These are phyloP conservation scores for Pestalotiopsis sp. DNA, from an alignment of 2,329 filamentous ascomycete species.

Conservation along the genomic window DNA sequence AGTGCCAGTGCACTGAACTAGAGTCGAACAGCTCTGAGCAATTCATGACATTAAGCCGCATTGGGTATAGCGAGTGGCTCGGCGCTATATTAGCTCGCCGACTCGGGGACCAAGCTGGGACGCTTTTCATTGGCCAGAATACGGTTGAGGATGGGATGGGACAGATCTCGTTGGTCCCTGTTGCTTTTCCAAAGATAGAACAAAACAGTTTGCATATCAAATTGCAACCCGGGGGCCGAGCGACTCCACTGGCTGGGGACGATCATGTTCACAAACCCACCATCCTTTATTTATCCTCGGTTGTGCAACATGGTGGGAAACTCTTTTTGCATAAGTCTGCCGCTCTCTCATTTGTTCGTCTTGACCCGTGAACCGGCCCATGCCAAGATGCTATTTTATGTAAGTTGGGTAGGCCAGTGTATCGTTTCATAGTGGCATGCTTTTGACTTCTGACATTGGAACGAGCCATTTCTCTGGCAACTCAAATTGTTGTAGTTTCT, in stretches of 20 bases:
- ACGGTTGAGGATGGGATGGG: not conserved
- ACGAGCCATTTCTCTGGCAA: not conserved
- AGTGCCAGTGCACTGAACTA: not conserved
- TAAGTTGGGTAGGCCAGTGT: not conserved
- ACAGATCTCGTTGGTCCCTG: constrained; percentile 5
- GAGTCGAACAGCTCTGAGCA: constrained; percentile 5
- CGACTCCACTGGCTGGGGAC: not conserved
- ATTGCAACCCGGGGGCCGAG: not conserved
- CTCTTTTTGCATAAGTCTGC: not conserved
- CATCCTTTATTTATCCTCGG: not conserved
- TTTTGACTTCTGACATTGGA: not conserved
- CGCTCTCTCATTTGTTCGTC: not conserved
- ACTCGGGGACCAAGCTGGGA: constrained; percentile 1
- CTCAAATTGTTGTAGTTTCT: not conserved
- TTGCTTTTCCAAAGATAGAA: constrained; percentile 18
- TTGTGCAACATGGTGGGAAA: not conserved
- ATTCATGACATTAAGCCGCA: not conserved
- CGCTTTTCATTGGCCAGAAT: constrained; percentile 5
- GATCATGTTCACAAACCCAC: not conserved
- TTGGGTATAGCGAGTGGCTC: not conserved
- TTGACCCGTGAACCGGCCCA: not conserved
- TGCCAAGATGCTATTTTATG: not conserved
- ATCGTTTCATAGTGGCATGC: not conserved
- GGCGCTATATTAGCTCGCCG: constrained; percentile 2
- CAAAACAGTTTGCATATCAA: not conserved